Percentiles rank a stretch among this genome's conserved stretches.
Conservation (phyloP, 441 rosid genomes). For the Viola pubescens region DNA sequence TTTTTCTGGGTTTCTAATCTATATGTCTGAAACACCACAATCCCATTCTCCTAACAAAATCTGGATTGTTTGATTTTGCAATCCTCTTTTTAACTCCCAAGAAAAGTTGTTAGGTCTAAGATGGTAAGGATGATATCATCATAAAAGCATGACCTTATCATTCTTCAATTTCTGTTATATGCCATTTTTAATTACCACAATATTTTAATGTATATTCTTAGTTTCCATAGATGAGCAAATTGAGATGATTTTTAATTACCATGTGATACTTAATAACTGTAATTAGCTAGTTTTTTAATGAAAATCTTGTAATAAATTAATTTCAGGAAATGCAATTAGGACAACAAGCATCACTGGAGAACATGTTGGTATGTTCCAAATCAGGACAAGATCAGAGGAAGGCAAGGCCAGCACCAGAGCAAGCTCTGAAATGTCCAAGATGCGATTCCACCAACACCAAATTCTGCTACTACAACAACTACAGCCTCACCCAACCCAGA, state of each 20-base stretch:
- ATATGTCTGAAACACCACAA: background rate
- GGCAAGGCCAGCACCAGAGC: slow-evolving; percentile 64
- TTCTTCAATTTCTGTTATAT: too few species aligned
- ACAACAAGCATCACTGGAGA: slow-evolving; percentile 32
- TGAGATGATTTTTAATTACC: too few species aligned
- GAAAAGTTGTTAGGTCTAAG: too few species aligned
- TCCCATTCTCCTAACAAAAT: background rate
- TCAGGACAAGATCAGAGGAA: slow-evolving; percentile 40
- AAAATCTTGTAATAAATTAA: background rate
- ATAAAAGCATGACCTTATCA: too few species aligned
- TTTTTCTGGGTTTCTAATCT: background rate
- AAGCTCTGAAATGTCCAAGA: slow-evolving; percentile 71
- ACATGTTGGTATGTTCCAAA: slow-evolving; percentile 43
- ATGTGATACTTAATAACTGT: too few species aligned
- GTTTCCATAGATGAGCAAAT: too few species aligned
- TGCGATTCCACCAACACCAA: slow-evolving; percentile 91
- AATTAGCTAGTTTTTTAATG: too few species aligned
- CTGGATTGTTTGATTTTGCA: background rate
- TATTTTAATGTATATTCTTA: too few species aligned
- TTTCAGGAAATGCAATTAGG: slow-evolving; percentile 39
- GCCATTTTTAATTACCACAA: too few species aligned
- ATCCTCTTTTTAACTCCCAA: too few species aligned
- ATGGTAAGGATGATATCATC: too few species aligned
- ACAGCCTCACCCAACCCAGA: slow-evolving; percentile 87
- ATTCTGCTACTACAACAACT: slow-evolving; percentile 94